phyloP scores from a whole-genome alignment of 2,329 filamentous ascomycete genomes.

The Alternaria sp. region DNA sequence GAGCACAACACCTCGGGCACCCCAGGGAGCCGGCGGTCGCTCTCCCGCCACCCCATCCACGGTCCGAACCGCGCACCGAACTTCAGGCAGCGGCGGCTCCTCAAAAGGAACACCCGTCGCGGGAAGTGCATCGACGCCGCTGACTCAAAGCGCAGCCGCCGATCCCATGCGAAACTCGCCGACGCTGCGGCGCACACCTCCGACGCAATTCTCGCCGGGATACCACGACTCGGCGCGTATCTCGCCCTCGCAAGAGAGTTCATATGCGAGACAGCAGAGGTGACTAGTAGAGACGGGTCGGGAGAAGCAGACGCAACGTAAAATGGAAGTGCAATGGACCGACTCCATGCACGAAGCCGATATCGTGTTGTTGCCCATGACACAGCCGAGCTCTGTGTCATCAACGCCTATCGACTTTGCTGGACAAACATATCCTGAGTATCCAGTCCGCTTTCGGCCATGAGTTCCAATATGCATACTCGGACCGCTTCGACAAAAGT shows the following conservation, averaged over 20 bases:
- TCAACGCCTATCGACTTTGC: constrained; percentile 31
- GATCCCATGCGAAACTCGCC: constrained; percentile 40
- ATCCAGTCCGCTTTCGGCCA: neutral
- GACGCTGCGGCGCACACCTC: constrained; percentile 42
- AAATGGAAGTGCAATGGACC: constrained; percentile 49
- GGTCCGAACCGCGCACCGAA: constrained; percentile 39
- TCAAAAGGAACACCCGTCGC: constrained; percentile 36
- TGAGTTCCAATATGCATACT: neutral
- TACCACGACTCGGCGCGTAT: constrained; percentile 19
- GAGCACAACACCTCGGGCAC: constrained; percentile 44
- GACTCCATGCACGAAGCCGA: constrained; percentile 45
- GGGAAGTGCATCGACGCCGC: constrained; percentile 32
- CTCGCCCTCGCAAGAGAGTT: constrained; percentile 40
- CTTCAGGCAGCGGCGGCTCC: constrained; percentile 39
- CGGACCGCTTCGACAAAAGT: too few species aligned
- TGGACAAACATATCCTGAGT: constrained; percentile 2
- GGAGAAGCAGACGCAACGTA: constrained; percentile 36
- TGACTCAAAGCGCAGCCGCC: constrained; percentile 42
- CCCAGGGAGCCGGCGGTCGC: constrained; percentile 38
- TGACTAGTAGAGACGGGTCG: constrained; percentile 46
- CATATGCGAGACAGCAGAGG: constrained; percentile 34
- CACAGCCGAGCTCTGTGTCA: constrained; percentile 35
- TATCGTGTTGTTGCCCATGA: constrained; percentile 43
- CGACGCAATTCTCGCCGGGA: constrained; percentile 35
- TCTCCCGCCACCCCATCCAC: constrained; percentile 47